These are phyloP conservation scores for Selenicereus undatus DNA, from an alignment of 148 eudicot species.

Conservation along the genomic window DNA sequence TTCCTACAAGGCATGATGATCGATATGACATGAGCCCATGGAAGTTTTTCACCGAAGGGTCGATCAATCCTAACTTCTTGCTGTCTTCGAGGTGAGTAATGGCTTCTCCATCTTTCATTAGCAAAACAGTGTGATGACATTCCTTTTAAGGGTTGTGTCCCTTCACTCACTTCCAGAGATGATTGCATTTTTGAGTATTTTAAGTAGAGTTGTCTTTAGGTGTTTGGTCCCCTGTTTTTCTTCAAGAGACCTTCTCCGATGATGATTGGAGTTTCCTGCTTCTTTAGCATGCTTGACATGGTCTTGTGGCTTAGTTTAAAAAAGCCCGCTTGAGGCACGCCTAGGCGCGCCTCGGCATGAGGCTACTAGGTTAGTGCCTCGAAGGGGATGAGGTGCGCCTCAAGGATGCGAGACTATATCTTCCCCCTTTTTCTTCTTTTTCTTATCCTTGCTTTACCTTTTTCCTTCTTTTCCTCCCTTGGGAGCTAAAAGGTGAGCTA, in stretches of 20 bases:
- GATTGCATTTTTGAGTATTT: neutral
- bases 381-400: too few relatives aligned
- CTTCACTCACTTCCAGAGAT: neutral
- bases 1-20: neutral
- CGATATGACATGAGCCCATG: neutral
- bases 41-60: neutral
- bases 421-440: too few relatives aligned
- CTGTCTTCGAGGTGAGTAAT: neutral
- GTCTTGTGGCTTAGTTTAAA: too few relatives aligned
- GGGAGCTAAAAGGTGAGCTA: too few relatives aligned
- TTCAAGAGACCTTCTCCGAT: neutral
- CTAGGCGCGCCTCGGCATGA: too few relatives aligned
- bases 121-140: neutral
- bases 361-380: too few relatives aligned
- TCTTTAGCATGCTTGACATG: neutral
- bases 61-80: neutral
- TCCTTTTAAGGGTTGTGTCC: neutral
- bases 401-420: too few relatives aligned
- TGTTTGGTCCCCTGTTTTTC: neutral
- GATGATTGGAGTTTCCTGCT: neutral
- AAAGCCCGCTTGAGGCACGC: too few relatives aligned
- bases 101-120: neutral
- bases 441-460: too few relatives aligned
- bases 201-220: neutral
- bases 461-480: too few relatives aligned